Evolutionary conservation across 2,329 filamentous ascomycete genomes (phyloP).

Genomic region (Exophiala oligosperma): DNA sequence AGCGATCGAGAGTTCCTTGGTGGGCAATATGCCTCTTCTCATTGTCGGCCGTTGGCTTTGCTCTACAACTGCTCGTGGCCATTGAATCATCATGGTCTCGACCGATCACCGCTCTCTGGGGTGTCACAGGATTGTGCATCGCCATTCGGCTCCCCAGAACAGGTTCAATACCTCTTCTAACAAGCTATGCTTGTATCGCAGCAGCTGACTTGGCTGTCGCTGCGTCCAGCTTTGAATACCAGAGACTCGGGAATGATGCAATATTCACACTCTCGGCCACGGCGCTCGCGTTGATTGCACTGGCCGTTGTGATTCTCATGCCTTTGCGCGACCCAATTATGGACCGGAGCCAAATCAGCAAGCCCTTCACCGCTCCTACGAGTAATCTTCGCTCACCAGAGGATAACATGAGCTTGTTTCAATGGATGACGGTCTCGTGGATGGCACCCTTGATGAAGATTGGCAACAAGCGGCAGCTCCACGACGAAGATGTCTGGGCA

Average conservation of each 20-base stretch:
- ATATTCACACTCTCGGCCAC: constrained; percentile 9
- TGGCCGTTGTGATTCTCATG: constrained; percentile 64
- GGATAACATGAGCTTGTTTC: constrained; percentile 75
- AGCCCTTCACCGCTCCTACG: constrained; percentile 57
- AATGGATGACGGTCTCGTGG: constrained; percentile 85
- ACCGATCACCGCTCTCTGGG: constrained; percentile 14
- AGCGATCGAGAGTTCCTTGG: constrained; percentile 10
- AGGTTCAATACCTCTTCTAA: constrained; percentile 17
- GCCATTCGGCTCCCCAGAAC: constrained; percentile 16
- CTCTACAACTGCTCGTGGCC: constrained; percentile 17
- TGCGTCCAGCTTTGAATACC: constrained; percentile 7
- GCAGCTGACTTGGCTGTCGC: constrained; percentile 6
- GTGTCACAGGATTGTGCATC: constrained; percentile 5
- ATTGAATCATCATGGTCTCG: constrained; percentile 9
- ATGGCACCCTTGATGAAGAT: constrained; percentile 70
- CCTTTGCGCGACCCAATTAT: constrained; percentile 64
- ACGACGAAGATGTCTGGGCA: constrained; percentile 79
- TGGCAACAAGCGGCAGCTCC: constrained; percentile 64
- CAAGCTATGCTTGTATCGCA: constrained; percentile 8
- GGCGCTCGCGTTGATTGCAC: constrained; percentile 34
- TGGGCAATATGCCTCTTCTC: constrained; percentile 9
- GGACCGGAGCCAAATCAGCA: constrained; percentile 58
- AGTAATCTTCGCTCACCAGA: constrained; percentile 70
- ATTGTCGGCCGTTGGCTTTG: constrained; percentile 15
- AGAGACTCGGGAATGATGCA: background rate